Conservation (phyloP, 2,329 filamentous ascomycete genomes). For the Stemphylium beticola region DNA sequence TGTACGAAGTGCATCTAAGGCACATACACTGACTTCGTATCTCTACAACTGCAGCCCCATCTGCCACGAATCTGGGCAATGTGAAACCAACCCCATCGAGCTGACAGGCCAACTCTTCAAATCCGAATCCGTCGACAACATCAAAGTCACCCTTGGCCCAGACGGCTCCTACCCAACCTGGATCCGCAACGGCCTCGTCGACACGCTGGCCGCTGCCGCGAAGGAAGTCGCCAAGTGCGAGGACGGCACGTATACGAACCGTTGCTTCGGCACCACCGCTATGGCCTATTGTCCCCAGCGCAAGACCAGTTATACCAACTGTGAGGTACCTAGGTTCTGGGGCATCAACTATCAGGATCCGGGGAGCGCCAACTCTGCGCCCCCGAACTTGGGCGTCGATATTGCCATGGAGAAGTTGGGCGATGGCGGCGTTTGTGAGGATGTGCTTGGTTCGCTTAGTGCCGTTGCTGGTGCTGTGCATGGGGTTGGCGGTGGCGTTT, state of each 20-base stretch:
- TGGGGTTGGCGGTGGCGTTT: slow-evolving; percentile 13
- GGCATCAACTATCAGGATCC: slow-evolving; percentile 19
- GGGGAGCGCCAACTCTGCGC: slow-evolving; percentile 14
- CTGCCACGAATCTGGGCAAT: slow-evolving; percentile 23
- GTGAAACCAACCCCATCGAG: slow-evolving; percentile 22
- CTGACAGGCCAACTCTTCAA: slow-evolving; percentile 1
- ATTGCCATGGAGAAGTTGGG: slow-evolving; percentile 1
- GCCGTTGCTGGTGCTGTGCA: slow-evolving; percentile 15
- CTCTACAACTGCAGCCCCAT: background rate
- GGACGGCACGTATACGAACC: slow-evolving; percentile 2
- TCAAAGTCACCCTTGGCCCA: slow-evolving; percentile 19
- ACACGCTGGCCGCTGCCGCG: slow-evolving; percentile 13
- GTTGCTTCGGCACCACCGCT: background rate
- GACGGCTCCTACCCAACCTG: slow-evolving; percentile 18
- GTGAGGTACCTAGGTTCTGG: slow-evolving; percentile 2
- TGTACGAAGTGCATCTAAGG: too few relatives aligned
- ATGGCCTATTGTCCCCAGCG: slow-evolving; percentile 2
- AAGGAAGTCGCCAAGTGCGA: slow-evolving; percentile 16
- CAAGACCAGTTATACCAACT: background rate
- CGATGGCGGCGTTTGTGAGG: slow-evolving; percentile 1
- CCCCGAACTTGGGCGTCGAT: slow-evolving; percentile 5
- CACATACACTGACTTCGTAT: too few relatives aligned
- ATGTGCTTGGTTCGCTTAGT: slow-evolving; percentile 4
- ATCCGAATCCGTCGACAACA: background rate
- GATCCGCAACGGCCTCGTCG: slow-evolving; percentile 23